Conservation (phyloP, 306 rosid species). For the Senna siamea region DNA sequence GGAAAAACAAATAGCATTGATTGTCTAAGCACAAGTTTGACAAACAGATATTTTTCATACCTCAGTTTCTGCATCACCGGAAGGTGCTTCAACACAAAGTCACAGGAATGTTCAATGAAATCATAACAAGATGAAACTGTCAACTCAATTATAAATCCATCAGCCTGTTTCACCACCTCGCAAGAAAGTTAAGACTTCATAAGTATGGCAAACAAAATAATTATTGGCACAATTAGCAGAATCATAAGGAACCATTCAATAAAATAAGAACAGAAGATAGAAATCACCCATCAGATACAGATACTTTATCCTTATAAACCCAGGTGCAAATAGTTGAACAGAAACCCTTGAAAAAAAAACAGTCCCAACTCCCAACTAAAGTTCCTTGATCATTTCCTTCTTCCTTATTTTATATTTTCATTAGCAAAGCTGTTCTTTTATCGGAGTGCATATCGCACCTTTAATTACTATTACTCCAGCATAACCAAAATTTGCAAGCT, state of each 20-base stretch:
- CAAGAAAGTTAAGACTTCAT: conserved; percentile 30
- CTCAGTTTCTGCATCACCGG: conserved; percentile 77
- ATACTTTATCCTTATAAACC: neutral
- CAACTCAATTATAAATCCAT: conserved; percentile 82
- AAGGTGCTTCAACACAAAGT: conserved; percentile 71
- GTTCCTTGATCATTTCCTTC: neutral
- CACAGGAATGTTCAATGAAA: conserved; percentile 79
- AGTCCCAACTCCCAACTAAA: neutral
- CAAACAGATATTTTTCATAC: conserved; percentile 43
- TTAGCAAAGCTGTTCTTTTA: neutral
- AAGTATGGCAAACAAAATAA: neutral
- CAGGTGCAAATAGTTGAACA: neutral
- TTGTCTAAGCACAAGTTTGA: neutral
- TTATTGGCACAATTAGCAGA: neutral
- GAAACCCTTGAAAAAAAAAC: neutral
- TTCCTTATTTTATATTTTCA: neutral
- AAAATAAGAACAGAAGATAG: neutral
- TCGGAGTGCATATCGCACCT: neutral
- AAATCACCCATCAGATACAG: neutral
- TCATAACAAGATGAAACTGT: conserved; percentile 77
- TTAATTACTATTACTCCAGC: neutral
- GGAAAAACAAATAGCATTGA: neutral
- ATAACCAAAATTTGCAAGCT: conserved; percentile 7
- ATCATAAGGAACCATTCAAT: neutral
- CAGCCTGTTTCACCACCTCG: conserved; percentile 71